Evolutionary conservation across 179 eudicot species (phyloP).

Genomic region (Corrigiola litoralis): DNA sequence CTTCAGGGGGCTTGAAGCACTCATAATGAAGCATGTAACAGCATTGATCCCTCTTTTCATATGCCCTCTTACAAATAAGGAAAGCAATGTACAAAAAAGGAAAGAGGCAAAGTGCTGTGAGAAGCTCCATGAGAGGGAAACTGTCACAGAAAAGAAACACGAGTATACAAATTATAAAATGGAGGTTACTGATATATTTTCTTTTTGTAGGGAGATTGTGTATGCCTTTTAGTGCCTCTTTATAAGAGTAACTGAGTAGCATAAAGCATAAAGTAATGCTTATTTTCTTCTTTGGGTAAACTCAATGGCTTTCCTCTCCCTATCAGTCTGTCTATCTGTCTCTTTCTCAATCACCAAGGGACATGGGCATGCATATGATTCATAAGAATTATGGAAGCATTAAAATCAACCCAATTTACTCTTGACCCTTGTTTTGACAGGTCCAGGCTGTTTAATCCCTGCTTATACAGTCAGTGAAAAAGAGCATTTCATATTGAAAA

Average conservation of each 20-base stretch:
- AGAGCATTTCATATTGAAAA: not conserved
- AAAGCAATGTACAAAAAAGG: slow-evolving; percentile 31
- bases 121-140: slow-evolving; percentile 34
- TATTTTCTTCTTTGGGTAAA: slow-evolving; percentile 9
- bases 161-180: not conserved
- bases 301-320: slow-evolving; percentile 9
- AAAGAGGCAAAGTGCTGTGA: slow-evolving; percentile 31
- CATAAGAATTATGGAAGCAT: slow-evolving; percentile 7
- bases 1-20: slow-evolving; percentile 55
- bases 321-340: not conserved
- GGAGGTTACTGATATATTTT: slow-evolving; percentile 13
- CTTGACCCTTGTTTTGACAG: not conserved
- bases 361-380: slow-evolving; percentile 12
- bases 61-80: slow-evolving; percentile 24
- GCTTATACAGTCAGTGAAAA: slow-evolving; percentile 8
- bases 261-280: not conserved
- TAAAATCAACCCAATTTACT: slow-evolving; percentile 16
- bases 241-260: slow-evolving; percentile 21
- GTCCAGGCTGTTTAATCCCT: slow-evolving; percentile 23
- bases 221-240: slow-evolving; percentile 17
- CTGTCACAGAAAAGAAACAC: not conserved
- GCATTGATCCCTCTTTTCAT: slow-evolving; percentile 24
- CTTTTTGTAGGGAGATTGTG: slow-evolving; percentile 10
- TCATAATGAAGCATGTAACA: slow-evolving; percentile 64
- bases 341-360: slow-evolving; percentile 10